phyloP scores from a whole-genome alignment of 495 filamentous ascomycete genomes.

The Penicillium macrosclerotiorum region DNA sequence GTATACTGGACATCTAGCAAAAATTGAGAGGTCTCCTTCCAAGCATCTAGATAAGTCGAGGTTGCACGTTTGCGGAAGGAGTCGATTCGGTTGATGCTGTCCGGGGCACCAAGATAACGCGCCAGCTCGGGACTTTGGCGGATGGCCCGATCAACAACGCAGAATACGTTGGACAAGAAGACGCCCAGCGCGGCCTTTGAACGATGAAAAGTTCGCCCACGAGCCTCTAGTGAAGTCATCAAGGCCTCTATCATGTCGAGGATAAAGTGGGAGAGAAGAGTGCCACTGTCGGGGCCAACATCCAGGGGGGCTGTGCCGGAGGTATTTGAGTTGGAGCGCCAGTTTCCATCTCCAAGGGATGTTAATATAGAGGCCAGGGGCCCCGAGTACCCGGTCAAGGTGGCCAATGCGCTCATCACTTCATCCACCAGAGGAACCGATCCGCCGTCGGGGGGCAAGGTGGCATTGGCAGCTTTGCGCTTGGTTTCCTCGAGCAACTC shows the following conservation, averaged over 20 bases:
- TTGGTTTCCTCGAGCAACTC: constrained; percentile 87
- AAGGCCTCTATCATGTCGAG: constrained; percentile 80
- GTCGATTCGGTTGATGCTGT: constrained; percentile 65
- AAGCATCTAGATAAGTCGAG: constrained; percentile 79
- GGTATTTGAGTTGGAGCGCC: constrained; percentile 58
- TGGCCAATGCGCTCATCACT: constrained; percentile 82
- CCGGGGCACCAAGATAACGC: constrained; percentile 63
- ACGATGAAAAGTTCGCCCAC: constrained; percentile 70
- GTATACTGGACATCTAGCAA: constrained; percentile 93
- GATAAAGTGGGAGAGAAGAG: constrained; percentile 86
- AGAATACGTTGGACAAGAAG: constrained; percentile 87
- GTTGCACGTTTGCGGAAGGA: constrained; percentile 83
- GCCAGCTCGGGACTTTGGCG: constrained; percentile 70
- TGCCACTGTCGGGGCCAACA: constrained; percentile 82
- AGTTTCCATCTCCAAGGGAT: constrained; percentile 89
- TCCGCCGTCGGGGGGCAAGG: constrained; percentile 77
- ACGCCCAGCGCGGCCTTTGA: constrained; percentile 78
- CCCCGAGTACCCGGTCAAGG: constrained; percentile 82
- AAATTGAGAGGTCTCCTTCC: constrained; percentile 80
- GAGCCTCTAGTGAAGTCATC: constrained; percentile 73
- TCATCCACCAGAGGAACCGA: constrained; percentile 75
- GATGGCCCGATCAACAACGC: constrained; percentile 82
- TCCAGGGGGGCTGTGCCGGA: constrained; percentile 75
- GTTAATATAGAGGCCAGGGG: constrained; percentile 87
- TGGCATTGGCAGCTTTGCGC: constrained; percentile 56